These are phyloP conservation scores for Macadamia tetraphylla DNA, from an alignment of 164 flowering plant genomes.

Conservation along the genomic window DNA sequence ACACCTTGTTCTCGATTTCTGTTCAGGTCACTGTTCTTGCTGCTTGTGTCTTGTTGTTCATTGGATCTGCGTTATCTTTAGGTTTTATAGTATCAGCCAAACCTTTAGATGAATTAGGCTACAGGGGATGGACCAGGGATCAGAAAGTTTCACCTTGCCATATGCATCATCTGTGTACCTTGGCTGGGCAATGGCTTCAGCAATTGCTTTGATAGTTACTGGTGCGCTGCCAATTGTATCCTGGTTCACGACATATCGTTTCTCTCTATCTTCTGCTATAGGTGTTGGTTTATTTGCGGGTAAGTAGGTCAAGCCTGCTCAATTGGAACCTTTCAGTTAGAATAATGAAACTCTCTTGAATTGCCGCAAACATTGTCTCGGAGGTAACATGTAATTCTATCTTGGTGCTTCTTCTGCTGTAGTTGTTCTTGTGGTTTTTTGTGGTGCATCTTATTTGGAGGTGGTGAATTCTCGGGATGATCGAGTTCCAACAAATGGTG, in stretches of 20 bases:
- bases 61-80: conserved; percentile 69
- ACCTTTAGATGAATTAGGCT: conserved; percentile 73
- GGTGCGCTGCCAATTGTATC: conserved; percentile 89
- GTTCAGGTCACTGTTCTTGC: conserved; percentile 72
- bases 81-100: conserved; percentile 86
- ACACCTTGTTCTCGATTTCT: not conserved
- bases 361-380: not conserved
- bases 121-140: conserved; percentile 55
- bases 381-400: not conserved
- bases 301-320: conserved; percentile 13
- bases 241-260: conserved; percentile 96
- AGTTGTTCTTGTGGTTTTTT: conserved; percentile 92
- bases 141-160: conserved; percentile 51
- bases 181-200: conserved; percentile 97
- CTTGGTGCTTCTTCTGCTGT: conserved; percentile 16
- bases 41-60: conserved; percentile 50
- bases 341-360: not conserved
- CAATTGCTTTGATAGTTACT: conserved; percentile 68
- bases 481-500: conserved; percentile 66
- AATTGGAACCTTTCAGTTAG: not conserved
- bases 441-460: conserved; percentile 85
- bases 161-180: conserved; percentile 80
- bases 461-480: conserved; percentile 70
- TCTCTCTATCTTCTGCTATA: conserved; percentile 82
- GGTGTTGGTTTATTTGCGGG: conserved; percentile 81